These are phyloP conservation scores for Amanita thiersii DNA, from an alignment of 768 basidiomycete genomes.

Conservation along the genomic window DNA sequence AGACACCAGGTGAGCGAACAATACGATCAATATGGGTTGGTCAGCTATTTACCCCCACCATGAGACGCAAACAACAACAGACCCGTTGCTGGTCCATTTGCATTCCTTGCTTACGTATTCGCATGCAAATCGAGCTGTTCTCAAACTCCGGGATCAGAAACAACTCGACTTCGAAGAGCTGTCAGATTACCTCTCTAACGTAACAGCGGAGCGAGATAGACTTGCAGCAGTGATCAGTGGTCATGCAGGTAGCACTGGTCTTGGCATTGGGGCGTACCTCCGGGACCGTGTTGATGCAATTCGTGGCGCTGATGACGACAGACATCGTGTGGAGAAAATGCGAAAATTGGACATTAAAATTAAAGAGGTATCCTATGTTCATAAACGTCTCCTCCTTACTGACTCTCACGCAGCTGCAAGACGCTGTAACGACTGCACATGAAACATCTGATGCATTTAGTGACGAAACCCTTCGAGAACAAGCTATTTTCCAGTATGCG, in stretches of 20 bases:
- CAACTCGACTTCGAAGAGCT: slow-evolving; percentile 98
- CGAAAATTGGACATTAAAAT: slow-evolving; percentile 88
- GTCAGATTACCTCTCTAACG: slow-evolving; percentile 88
- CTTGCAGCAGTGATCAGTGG: slow-evolving; percentile 84
- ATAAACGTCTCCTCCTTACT: slow-evolving; percentile 9
- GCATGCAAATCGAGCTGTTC: slow-evolving; percentile 85
- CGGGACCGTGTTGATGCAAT: slow-evolving; percentile 90
- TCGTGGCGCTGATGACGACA: slow-evolving; percentile 88
- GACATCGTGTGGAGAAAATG: slow-evolving; percentile 90
- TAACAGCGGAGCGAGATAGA: slow-evolving; percentile 88
- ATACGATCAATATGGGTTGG: not conserved
- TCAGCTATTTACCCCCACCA: slow-evolving; percentile 3
- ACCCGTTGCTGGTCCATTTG: slow-evolving; percentile 84
- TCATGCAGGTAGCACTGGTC: slow-evolving; percentile 77
- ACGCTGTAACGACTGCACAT: slow-evolving; percentile 90
- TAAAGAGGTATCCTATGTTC: slow-evolving; percentile 63
- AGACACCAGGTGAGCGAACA: slow-evolving; percentile 61
- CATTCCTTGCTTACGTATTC: slow-evolving; percentile 94
- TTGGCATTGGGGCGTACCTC: slow-evolving; percentile 83
- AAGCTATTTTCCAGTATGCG: slow-evolving; percentile 79
- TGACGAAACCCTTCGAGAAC: slow-evolving; percentile 89
- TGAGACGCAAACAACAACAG: slow-evolving; percentile 84
- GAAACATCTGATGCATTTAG: slow-evolving; percentile 97
- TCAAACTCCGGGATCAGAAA: slow-evolving; percentile 95
- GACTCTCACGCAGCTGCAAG: slow-evolving; percentile 66